A percentile compares a stretch with the other conserved stretches of the same genome.
phyloP scores from a whole-genome alignment of 139 green algal species.

The Coelastrella sp. region DNA sequence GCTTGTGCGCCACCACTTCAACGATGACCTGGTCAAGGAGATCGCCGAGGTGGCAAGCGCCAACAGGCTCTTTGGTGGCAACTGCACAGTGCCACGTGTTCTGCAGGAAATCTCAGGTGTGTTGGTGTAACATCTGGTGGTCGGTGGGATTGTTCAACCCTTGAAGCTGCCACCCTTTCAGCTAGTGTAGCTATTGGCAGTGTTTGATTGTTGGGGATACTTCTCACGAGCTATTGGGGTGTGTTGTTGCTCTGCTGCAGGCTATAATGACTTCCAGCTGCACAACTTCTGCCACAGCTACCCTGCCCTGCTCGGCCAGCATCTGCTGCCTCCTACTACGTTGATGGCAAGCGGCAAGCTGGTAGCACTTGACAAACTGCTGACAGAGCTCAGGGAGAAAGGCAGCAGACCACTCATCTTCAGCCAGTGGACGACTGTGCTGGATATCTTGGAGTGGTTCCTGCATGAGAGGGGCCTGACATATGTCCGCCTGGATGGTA shows the following conservation, averaged over 20 bases:
- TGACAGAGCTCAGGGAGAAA: constrained; percentile 69
- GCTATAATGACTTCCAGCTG: constrained; percentile 86
- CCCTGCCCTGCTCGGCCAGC: constrained; percentile 50
- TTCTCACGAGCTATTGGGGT: too few species aligned
- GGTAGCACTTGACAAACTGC: constrained; percentile 65
- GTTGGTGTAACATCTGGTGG: too few species aligned
- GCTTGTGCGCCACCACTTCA: constrained; percentile 83
- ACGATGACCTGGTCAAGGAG: constrained; percentile 67
- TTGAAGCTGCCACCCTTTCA: too few species aligned
- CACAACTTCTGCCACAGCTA: constrained; percentile 74
- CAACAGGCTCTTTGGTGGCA: constrained; percentile 69
- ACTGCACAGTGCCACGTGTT: constrained; percentile 72
- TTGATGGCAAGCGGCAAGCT: constrained; percentile 65
- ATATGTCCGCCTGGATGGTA: constrained; percentile 91
- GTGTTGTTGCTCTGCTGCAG: too few species aligned
- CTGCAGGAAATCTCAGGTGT: constrained; percentile 63
- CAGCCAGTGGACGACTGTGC: constrained; percentile 89
- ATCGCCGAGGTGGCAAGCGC: constrained; percentile 72
- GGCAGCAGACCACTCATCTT: constrained; percentile 89
- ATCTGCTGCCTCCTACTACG: constrained; percentile 57
- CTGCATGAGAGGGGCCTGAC: constrained; percentile 59
- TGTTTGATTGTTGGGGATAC: too few species aligned
- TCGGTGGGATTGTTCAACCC: too few species aligned
- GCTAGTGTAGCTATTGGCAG: too few species aligned
- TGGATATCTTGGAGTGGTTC: constrained; percentile 95